Conservation (phyloP, 1,284 basidiomycete genomes). For the Rhodotorula sp. region DNA sequence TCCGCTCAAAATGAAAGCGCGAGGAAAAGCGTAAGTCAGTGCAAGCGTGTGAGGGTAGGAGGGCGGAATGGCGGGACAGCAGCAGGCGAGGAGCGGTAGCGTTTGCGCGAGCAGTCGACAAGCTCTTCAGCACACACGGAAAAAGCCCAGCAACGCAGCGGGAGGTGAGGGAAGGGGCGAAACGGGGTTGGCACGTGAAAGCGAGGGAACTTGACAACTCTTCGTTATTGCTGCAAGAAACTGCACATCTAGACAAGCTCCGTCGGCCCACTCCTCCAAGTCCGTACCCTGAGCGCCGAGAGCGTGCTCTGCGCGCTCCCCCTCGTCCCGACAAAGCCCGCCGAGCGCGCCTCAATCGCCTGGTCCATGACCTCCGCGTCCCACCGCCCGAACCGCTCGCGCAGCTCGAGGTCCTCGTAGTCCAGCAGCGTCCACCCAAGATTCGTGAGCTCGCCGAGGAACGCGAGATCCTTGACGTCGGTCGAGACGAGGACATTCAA, state of each 20-base stretch:
- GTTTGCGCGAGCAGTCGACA: too few relatives aligned
- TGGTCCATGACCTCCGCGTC: constrained; percentile 29
- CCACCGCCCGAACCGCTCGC: constrained; percentile 35
- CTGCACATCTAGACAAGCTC: constrained; percentile 23
- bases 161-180: too few relatives aligned
- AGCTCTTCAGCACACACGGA: too few relatives aligned
- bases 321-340: constrained; percentile 37
- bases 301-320: constrained; percentile 35
- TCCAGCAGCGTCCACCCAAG: constrained; percentile 40
- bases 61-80: too few relatives aligned
- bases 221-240: too few relatives aligned
- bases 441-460: constrained; percentile 37
- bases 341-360: constrained; percentile 32
- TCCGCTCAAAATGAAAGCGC: too few relatives aligned
- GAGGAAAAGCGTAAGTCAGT: too few relatives aligned
- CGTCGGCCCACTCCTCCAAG: constrained; percentile 34
- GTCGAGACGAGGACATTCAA: constrained; percentile 40
- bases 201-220: not conserved
- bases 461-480: constrained; percentile 38
- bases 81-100: too few relatives aligned
- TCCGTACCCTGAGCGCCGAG: constrained; percentile 28
- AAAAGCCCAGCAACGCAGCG: too few relatives aligned
- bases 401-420: constrained; percentile 37
- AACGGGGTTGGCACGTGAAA: not conserved
- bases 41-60: too few relatives aligned